Conservation (phyloP, 352 stramenopile species). For the Blastocystis sp. region DNA sequence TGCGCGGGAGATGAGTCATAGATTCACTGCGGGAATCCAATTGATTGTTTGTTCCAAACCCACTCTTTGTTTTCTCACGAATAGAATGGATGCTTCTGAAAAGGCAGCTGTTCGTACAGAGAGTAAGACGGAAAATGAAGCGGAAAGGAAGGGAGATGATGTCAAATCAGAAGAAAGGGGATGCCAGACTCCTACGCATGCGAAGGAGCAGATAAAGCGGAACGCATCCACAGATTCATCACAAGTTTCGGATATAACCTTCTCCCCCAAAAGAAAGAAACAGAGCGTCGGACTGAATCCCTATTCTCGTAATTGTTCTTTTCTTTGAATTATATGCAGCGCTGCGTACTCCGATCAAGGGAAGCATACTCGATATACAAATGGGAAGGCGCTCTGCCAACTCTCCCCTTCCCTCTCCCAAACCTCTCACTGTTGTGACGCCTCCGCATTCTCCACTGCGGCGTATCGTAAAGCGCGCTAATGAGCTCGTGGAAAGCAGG, state of each 20-base stretch:
- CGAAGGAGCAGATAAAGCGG: neutral
- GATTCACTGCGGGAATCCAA: neutral
- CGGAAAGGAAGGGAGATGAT: neutral
- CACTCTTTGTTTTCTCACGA: neutral
- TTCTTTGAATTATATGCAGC: neutral
- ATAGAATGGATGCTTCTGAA: neutral
- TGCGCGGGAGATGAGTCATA: neutral
- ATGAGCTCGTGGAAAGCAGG: slow-evolving; percentile 14
- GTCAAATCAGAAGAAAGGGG: neutral
- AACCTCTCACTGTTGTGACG: slow-evolving; percentile 4
- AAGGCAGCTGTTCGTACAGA: neutral
- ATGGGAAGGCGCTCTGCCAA: neutral
- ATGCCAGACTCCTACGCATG: neutral
- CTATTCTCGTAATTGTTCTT: neutral
- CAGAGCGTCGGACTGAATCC: slow-evolving; percentile 8
- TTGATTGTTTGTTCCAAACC: slow-evolving; percentile 12
- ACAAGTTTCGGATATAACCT: neutral
- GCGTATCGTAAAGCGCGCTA: slow-evolving; percentile 1
- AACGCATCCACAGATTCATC: neutral
- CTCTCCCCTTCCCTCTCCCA: slow-evolving; percentile 20
- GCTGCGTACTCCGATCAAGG: slow-evolving; percentile 10
- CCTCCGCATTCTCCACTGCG: slow-evolving; percentile 19
- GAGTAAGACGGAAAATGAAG: neutral
- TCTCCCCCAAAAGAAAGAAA: slow-evolving; percentile 36
- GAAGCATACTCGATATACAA: slow-evolving; percentile 41